Percentiles rank a stretch among this genome's conserved stretches.
These are phyloP conservation scores for Penicillium sp. DNA, from an alignment of 2,329 filamentous ascomycete species.

Conservation along the genomic window DNA sequence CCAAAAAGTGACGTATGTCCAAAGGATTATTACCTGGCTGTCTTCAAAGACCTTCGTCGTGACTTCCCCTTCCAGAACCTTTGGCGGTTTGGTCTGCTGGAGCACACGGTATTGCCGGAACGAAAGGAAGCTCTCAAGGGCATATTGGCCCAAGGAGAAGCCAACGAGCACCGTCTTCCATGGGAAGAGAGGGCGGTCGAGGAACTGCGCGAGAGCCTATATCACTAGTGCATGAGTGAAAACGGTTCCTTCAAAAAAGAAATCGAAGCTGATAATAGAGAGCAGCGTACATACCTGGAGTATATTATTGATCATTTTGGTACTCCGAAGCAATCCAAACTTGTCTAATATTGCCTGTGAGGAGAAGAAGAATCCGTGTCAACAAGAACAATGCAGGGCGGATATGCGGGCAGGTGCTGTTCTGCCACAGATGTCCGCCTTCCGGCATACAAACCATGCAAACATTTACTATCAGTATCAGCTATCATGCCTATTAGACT, in stretches of 20 bases:
- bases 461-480: no score
- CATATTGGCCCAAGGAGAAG: constrained; percentile 87
- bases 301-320: constrained; percentile 9
- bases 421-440: constrained; percentile 4
- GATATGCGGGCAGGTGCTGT: neutral
- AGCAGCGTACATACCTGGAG: neutral
- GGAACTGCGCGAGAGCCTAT: constrained; percentile 70
- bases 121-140: constrained; percentile 85
- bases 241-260: neutral
- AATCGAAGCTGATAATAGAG: neutral
- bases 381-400: neutral
- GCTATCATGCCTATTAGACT: no score
- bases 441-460: neutral
- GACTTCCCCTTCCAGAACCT: constrained; percentile 83
- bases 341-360: neutral
- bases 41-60: constrained; percentile 90
- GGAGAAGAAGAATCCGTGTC: constrained; percentile 5
- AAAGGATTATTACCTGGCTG: constrained; percentile 59
- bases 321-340: neutral
- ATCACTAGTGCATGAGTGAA: constrained; percentile 1
- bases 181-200: constrained; percentile 89
- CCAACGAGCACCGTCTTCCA: constrained; percentile 97
- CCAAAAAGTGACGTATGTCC: neutral
- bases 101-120: constrained; percentile 86
- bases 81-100: constrained; percentile 72